A percentile compares a stretch with the other conserved stretches of the same genome.
Conservation (phyloP, 352 stramenopile genomes). For the Phytophthora lateralis region DNA sequence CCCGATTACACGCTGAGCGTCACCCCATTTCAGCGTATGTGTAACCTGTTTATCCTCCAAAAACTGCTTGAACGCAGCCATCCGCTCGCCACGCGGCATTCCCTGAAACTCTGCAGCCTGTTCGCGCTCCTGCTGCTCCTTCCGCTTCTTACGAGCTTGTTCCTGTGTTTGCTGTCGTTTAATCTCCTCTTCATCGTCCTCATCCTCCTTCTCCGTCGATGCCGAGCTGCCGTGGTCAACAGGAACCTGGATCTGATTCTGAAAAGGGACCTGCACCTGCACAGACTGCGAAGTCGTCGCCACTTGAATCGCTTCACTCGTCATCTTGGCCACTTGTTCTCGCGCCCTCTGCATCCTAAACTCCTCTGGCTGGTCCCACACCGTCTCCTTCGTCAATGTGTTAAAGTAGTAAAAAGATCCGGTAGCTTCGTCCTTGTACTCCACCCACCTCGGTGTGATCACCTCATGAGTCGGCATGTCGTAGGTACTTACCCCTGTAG, state of each 20-base stretch:
- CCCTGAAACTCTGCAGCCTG: conserved; percentile 47
- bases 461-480: conserved; percentile 33
- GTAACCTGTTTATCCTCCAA: conserved; percentile 72
- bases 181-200: conserved; percentile 40
- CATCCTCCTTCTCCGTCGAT: conserved; percentile 30
- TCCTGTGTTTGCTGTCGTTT: conserved; percentile 28
- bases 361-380: conserved; percentile 85
- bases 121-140: conserved; percentile 48
- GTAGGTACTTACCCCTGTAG: conserved; percentile 69
- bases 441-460: conserved; percentile 51
- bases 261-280: conserved; percentile 3
- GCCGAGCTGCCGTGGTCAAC: conserved; percentile 5
- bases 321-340: conserved; percentile 74
- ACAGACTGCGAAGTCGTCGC: conserved; percentile 10
- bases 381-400: conserved; percentile 66
- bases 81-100: conserved; percentile 56
- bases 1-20: conserved; percentile 62
- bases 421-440: conserved; percentile 80
- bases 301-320: conserved; percentile 32
- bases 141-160: conserved; percentile 42
- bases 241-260: conserved; percentile 5
- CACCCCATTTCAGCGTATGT: conserved; percentile 74
- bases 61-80: conserved; percentile 75
- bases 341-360: conserved; percentile 78
- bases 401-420: conserved; percentile 86